These are phyloP conservation scores for Pseudogymnoascus sp. DNA, from an alignment of 2,329 filamentous ascomycete genomes.

Conservation along the genomic window DNA sequence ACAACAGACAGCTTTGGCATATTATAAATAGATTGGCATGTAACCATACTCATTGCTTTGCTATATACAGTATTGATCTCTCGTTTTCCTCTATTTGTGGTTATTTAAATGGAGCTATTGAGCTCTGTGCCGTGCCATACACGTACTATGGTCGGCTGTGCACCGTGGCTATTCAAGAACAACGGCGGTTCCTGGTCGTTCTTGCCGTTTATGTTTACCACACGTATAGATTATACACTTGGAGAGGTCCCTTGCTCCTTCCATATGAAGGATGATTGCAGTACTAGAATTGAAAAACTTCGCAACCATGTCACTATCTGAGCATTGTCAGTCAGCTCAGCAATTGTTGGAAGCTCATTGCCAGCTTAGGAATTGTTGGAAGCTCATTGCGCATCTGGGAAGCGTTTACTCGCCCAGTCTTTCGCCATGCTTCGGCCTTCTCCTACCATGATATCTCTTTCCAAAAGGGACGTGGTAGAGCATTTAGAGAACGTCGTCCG, in stretches of 20 bases:
- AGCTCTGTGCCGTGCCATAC: background rate
- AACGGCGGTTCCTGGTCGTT: background rate
- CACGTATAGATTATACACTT: background rate
- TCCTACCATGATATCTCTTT: slow-evolving; percentile 6
- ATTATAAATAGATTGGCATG: background rate
- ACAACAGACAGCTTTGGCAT: background rate
- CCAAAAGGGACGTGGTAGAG: slow-evolving; percentile 1
- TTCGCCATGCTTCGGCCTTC: background rate
- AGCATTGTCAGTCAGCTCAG: background rate
- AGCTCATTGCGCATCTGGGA: background rate
- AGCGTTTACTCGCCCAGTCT: background rate
- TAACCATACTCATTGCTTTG: background rate
- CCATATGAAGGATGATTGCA: background rate
- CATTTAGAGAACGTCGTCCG: slow-evolving; percentile 1
- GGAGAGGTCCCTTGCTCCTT: background rate
- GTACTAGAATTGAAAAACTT: background rate
- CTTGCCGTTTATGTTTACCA: background rate
- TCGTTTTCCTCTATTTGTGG: background rate
- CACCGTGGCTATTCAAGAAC: background rate
- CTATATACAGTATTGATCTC: background rate
- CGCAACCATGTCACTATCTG: background rate
- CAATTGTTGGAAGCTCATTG: background rate
- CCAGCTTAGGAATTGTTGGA: background rate
- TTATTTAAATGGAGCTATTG: background rate
- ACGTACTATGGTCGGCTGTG: background rate